Evolutionary conservation across 2,329 filamentous ascomycete genomes (phyloP).

Genomic region (Ascochyta koolunga): DNA sequence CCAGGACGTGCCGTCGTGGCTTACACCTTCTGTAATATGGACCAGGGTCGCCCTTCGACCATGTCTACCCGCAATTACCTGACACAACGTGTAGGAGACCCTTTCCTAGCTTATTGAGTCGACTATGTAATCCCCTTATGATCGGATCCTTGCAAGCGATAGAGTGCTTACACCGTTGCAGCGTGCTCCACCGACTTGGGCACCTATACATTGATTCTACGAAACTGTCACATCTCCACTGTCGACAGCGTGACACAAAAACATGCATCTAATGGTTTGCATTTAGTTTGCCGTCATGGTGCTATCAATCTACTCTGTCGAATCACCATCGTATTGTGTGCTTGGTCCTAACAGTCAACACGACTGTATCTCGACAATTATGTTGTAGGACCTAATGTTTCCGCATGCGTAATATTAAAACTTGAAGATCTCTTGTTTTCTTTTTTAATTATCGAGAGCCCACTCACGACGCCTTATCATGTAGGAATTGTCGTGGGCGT

Average conservation of each 20-base stretch:
- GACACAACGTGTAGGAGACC: conserved; percentile 10
- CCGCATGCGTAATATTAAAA: not conserved
- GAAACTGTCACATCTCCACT: not conserved
- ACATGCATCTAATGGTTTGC: not conserved
- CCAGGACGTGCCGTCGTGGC: conserved; percentile 1
- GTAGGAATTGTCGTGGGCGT: not conserved
- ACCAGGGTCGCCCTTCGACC: conserved; percentile 3
- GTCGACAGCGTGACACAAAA: not conserved
- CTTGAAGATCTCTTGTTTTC: not conserved
- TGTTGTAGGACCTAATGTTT: not conserved
- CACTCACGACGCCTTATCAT: not conserved
- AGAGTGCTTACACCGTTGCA: conserved; percentile 1
- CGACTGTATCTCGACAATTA: not conserved
- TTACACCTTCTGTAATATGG: conserved; percentile 2
- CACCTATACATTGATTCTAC: not conserved
- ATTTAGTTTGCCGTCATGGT: not conserved
- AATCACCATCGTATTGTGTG: not conserved
- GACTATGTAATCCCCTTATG: not conserved
- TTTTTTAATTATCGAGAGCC: not conserved
- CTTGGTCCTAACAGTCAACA: not conserved
- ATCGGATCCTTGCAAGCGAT: conserved; percentile 9
- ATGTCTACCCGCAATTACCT: conserved; percentile 5
- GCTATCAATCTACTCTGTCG: not conserved
- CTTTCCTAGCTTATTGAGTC: not conserved
- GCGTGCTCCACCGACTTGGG: not conserved